phyloP scores from a whole-genome alignment of 225 moss, liverwort and hornwort genomes.

The Straminergon stramineum region DNA sequence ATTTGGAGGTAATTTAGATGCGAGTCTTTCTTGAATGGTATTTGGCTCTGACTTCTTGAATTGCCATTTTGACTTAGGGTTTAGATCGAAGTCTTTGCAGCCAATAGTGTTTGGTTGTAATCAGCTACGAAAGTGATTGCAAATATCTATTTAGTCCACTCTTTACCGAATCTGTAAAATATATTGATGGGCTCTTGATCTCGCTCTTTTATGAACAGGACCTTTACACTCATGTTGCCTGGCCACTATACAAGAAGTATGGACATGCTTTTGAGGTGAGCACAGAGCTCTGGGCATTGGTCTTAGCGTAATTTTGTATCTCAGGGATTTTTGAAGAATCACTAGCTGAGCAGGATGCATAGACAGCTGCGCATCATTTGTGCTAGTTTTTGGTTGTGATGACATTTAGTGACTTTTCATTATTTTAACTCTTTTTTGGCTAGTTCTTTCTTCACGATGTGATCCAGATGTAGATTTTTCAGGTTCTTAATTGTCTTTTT shows the following conservation, averaged over 20 bases:
- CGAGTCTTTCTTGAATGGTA: neutral
- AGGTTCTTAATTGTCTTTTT: neutral
- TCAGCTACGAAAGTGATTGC: neutral
- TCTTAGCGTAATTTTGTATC: neutral
- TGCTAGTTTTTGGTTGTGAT: neutral
- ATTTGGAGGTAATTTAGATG: conserved; percentile 61
- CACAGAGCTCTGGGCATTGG: neutral
- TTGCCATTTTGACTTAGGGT: neutral
- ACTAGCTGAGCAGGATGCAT: neutral
- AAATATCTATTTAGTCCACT: too few species aligned
- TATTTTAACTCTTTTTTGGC: neutral
- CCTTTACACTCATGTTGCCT: conserved; percentile 64
- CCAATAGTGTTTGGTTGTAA: neutral
- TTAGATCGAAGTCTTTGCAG: neutral
- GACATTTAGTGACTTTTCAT: neutral
- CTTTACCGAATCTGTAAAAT: neutral
- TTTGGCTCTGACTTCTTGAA: neutral
- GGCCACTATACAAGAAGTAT: conserved; percentile 82
- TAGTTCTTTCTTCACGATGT: neutral
- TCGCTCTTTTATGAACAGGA: conserved; percentile 29
- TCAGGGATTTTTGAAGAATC: neutral
- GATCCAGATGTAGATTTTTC: neutral
- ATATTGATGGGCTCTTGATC: neutral
- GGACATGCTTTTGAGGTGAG: conserved; percentile 95
- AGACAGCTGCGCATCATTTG: neutral